phyloP scores from a whole-genome alignment of 306 rosid species.

The Gillenia trifoliata region DNA sequence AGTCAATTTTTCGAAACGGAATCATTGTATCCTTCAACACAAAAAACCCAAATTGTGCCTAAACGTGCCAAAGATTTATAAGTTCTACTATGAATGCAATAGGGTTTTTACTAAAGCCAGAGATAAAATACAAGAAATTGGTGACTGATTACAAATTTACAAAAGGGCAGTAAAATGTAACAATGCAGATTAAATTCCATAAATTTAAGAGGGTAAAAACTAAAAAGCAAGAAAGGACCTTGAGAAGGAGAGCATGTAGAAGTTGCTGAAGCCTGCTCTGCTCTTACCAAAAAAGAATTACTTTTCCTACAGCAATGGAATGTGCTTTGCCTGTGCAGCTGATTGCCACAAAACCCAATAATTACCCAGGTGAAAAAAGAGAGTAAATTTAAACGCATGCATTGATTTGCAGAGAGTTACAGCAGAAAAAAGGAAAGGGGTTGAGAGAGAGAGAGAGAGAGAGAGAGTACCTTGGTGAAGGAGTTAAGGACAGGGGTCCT shows the following conservation, averaged over 20 bases:
- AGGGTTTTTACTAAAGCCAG: too few relatives aligned
- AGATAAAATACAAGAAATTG: neutral
- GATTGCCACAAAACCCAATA: constrained; percentile 12
- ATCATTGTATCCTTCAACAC: neutral
- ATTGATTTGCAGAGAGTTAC: neutral
- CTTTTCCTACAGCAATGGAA: constrained; percentile 53
- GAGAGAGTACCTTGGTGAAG: constrained; percentile 56
- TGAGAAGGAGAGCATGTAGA: constrained; percentile 44
- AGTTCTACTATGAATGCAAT: neutral
- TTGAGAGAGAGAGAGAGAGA: neutral
- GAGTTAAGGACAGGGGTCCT: constrained; percentile 49
- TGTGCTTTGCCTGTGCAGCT: constrained; percentile 37
- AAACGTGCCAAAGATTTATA: neutral
- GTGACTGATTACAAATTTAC: neutral
- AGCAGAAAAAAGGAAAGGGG: neutral
- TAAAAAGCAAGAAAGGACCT: constrained; percentile 35
- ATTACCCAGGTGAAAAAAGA: neutral
- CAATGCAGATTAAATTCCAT: neutral
- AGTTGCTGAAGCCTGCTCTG: constrained; percentile 43
- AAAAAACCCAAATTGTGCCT: neutral
- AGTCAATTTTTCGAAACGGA: too few relatives aligned
- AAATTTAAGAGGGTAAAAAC: neutral
- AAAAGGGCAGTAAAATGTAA: neutral
- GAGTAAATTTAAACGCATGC: neutral
- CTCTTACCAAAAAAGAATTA: constrained; percentile 48